Base-by-base conservation (phyloP, 768 basidiomycete species). In the Paxillus involutus region DNA sequence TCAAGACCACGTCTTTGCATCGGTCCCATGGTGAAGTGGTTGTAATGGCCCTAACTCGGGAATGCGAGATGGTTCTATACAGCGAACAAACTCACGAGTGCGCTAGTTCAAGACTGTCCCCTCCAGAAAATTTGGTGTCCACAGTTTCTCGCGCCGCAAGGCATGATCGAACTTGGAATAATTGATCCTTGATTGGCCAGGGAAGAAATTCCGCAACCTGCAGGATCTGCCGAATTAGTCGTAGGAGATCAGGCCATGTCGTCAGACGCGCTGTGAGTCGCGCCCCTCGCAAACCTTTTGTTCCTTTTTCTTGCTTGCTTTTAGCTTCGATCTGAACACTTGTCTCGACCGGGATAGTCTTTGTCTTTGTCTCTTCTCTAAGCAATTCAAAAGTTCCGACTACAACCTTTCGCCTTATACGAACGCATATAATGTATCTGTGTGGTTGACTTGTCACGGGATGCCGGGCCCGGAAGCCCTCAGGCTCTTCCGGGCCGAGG, bases 111-210 rank as follows among this genome's bases (percentile, higher is more conserved):
- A 91, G 87, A 80, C 88, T 80, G 84, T 84, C 86, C 86, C 88
- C 89, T 90, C 88, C 87, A 83, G 89, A 91, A 89, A 91, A 90
- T 86, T 91, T 90, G 88, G 89, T 87, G 73, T 79, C 82, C 85
- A 82, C 80, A 58, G 79, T 79, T 72, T 76, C 75, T 79, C 82
- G 77, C 72, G 56, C 69, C 79, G 83, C 72, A 91, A 84, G 81
- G 73, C 32, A 69, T 81, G 85, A 78, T 55, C 62, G 77, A 71
- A 75, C 80, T 83, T 85, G 86, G 89, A 87, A 87, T 91, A 91
- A 91, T 87, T 65, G 73, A 85, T 73, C 81, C 86, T 81, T 83
- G 85, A 83, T 81, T 76, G 85, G 81, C 85, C 85, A 91, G 89
- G 88, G 85, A 91, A 91, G 89, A 77, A 86, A 91, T 91, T 91